phyloP scores from a whole-genome alignment of 2,329 filamentous ascomycete species.

The Exophiala calicioides region DNA sequence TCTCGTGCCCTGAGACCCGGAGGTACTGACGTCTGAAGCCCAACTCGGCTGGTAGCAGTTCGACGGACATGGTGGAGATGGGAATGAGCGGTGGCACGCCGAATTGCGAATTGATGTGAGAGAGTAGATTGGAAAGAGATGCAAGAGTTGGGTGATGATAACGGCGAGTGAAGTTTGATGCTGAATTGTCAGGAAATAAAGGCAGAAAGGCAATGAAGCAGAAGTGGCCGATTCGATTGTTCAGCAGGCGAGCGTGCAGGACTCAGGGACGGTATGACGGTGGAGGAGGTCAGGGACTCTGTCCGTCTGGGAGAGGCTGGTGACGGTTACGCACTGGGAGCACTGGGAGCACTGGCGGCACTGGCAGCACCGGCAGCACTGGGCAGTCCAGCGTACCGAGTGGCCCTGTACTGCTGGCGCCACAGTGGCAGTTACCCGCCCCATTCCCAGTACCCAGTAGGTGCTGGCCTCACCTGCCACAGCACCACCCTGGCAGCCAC shows the following conservation, averaged over 20 bases:
- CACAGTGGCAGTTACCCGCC: too few species aligned
- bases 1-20: constrained; percentile 14
- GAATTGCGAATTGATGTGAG: too few species aligned
- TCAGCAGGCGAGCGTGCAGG: constrained; percentile 16
- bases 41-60: constrained; percentile 87
- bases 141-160: constrained; percentile 10
- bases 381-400: too few species aligned
- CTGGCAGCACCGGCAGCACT: too few species aligned
- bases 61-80: constrained; percentile 76
- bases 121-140: constrained; percentile 10
- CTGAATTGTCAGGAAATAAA: constrained; percentile 29
- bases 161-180: constrained; percentile 10
- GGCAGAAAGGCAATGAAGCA: too few species aligned
- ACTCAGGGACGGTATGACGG: constrained; percentile 6
- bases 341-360: too few species aligned
- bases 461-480: too few species aligned
- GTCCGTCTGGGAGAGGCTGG: background rate
- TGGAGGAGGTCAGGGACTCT: constrained; percentile 13
- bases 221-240: constrained; percentile 26
- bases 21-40: constrained; percentile 75
- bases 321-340: too few species aligned
- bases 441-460: too few species aligned
- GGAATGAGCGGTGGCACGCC: constrained; percentile 29
- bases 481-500: too few species aligned
- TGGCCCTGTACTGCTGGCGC: too few species aligned